phyloP scores from a whole-genome alignment of 1,284 basidiomycete species.

The Naganishia sp. region DNA sequence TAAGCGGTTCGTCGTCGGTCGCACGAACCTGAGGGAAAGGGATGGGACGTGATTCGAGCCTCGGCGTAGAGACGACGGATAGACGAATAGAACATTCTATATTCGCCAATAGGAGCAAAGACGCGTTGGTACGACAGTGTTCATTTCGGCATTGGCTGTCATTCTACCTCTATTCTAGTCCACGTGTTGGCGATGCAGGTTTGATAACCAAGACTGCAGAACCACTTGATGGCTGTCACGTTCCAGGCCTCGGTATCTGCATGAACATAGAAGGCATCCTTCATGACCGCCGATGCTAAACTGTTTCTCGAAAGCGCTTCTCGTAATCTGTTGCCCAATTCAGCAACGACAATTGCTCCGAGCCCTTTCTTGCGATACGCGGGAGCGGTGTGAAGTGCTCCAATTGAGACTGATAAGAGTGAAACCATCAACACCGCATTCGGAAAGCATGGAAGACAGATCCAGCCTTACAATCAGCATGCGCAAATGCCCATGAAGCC shows the following conservation, averaged over 20 bases:
- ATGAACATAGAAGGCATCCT: slow-evolving; percentile 1
- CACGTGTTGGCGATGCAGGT: slow-evolving; percentile 13
- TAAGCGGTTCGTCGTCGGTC: neutral
- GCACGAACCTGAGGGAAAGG: too few relatives aligned
- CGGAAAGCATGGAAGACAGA: too few relatives aligned
- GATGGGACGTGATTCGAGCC: too few relatives aligned
- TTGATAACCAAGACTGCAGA: slow-evolving; percentile 13
- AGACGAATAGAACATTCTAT: too few relatives aligned
- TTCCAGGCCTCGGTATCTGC: slow-evolving; percentile 21
- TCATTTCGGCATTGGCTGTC: too few relatives aligned
- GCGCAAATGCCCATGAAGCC: slow-evolving; percentile 21
- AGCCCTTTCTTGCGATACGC: slow-evolving; percentile 5
- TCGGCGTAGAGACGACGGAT: too few relatives aligned
- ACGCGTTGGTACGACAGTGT: too few relatives aligned
- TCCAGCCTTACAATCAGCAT: slow-evolving; percentile 10
- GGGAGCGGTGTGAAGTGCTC: slow-evolving; percentile 15
- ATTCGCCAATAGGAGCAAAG: too few relatives aligned
- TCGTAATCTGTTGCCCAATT: neutral
- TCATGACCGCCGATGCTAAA: neutral
- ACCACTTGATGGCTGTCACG: slow-evolving; percentile 6
- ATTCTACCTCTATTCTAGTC: neutral
- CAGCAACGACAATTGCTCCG: neutral
- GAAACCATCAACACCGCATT: neutral
- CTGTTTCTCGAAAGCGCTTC: neutral
- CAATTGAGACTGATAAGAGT: slow-evolving; percentile 4